Base-by-base conservation (phyloP, 2,329 filamentous ascomycete genomes). In the Emmonsia crescens region DNA sequence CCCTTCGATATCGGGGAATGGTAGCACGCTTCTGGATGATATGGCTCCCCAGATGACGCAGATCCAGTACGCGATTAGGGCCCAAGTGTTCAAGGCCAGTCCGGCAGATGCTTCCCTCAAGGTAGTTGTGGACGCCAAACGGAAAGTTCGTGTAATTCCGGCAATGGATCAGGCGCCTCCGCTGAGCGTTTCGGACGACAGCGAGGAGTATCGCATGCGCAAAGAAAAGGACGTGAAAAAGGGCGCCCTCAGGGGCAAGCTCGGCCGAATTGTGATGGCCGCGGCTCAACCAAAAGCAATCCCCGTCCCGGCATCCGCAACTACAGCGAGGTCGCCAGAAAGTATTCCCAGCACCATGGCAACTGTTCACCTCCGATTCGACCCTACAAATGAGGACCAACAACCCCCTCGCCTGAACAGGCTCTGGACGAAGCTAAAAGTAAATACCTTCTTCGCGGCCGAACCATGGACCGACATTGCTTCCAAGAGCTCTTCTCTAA, bases 41-140 rank as follows among this genome's bases (percentile, higher is more conserved):
- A 75, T 87, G 69, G 76, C 82, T 1, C 85, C 85, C 0, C 79
- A 84, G 9, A 87, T 87, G 84, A 76, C 79, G 40, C 82, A 79
- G 68, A 81, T 88, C 54, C 74, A 76, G 1, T 88, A 88, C 67
- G 77, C 75, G 1, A 75, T 88, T 61, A 76, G 79, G 40, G 78
- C 78, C 12, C 77, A 76, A 40, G 69, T 84, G 24, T 68, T 75
- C 10, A 78, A 76, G 59, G 59, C 60, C 60, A 67, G 51, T 68
- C 72, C 49, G 71, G 76, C 38, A 64, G 74, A 59, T 9, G 74
- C 77, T n/a, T 72, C 71, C 33, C 62, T 75, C 1, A 73, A 75
- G 10, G 69, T 79, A 0, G 66, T 87, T n/a, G 78, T 74, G 4
- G 78, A 82, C 19, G 78, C 79, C 56, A 75, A 74, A 9, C 80